Evolutionary conservation across 139 green algal species (phyloP).

Genomic region (Zygnema circumcarinatum): DNA sequence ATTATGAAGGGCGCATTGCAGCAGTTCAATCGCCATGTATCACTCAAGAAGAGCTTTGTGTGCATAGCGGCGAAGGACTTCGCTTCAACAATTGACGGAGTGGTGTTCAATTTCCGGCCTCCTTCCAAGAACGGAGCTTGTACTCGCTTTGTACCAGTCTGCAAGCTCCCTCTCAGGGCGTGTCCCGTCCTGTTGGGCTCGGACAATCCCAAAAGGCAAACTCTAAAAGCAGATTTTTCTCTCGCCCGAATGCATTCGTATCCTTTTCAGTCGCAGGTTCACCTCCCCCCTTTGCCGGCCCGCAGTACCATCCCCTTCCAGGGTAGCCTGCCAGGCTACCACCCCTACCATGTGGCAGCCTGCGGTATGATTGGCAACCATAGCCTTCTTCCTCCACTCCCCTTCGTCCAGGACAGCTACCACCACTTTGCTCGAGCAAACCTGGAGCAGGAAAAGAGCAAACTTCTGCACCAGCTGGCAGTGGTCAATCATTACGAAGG

Average conservation of each 20-base stretch:
- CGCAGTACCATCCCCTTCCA: no score
- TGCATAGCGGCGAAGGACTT: neutral
- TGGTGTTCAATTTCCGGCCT: neutral
- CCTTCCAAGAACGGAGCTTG: neutral
- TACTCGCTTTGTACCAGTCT: neutral
- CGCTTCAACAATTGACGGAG: neutral
- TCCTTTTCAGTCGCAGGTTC: no score
- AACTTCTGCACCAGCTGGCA: neutral
- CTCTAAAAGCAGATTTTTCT: no score
- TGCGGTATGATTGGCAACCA: no score
- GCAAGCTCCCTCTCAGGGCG: neutral
- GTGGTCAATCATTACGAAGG: neutral
- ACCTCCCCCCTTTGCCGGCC: no score
- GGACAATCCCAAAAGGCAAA: no score
- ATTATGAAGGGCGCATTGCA: neutral
- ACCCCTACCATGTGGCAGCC: no score
- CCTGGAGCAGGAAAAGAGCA: neutral
- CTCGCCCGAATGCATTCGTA: no score
- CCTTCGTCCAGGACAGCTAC: no score
- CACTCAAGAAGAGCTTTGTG: neutral
- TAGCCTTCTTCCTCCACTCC: no score
- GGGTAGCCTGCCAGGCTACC: no score
- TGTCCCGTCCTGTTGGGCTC: neutral
- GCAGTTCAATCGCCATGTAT: neutral
- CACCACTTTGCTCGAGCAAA: neutral